Evolutionary conservation across 2,329 filamentous ascomycete genomes (phyloP), one percentile per base, ranked within the genome.

Genomic region (Epicoccum nigrum): DNA sequence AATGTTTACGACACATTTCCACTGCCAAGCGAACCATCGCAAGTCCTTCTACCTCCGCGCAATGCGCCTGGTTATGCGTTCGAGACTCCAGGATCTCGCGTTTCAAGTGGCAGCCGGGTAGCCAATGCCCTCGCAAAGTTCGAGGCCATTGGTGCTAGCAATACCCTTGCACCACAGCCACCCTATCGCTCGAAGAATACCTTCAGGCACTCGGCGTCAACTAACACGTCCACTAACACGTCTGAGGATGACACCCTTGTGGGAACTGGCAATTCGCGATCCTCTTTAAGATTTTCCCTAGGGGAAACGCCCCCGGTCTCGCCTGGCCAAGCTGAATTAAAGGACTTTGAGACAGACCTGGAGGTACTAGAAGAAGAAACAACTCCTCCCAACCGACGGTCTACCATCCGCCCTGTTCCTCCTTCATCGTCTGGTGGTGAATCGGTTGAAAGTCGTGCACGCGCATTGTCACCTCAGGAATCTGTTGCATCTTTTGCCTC

Each of bases 241-340:
- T 75, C 72, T 47, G 72, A 74, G 45, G 67, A 69, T 35, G 72
- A 74, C 47, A 74, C 72, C 35, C 49, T 73, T 43, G 63, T 72
- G 45, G 65, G 64, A 35, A 70, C 72, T 30, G 68, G 67, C 3
- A 69, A 72, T 46, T 67, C 73, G 30, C 67, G 72, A 41, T 68
- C 65, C 38, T 73, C 71, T 54, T 64, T 64, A 55, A 62, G 73
- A 45, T 74, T 71, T 58, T 76, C 73, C 15, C 69, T 73, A 51
- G 68, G 61, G 51, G 74, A 64, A 59, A 74, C 72, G 53, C 64
- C 73, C 62, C 70, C 70, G 55, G 68, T 69, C 15, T 73, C 73
- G 19, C 69, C 70, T 16, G 44, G 44, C 7, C 55, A 65, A 32
- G 63, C 67, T 21, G 62, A 69, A 37, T 60, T 65, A 32, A 58